These are phyloP conservation scores for Secale cereale DNA, from an alignment of 176 grass and related monocot genomes.

Conservation along the genomic window DNA sequence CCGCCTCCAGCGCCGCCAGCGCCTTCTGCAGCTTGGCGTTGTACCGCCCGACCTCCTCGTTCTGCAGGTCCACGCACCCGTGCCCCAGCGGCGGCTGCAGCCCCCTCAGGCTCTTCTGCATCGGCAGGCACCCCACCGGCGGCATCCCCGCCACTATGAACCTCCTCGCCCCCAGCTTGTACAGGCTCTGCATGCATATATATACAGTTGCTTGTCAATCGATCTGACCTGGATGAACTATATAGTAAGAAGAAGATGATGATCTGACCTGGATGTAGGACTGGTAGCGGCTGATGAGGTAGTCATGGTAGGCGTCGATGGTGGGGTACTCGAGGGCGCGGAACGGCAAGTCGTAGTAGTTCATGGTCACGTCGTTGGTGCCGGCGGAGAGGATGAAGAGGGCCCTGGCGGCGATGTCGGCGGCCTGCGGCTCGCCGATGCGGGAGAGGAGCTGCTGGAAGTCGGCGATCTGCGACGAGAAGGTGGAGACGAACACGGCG, in stretches of 20 bases:
- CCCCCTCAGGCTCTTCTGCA: constrained; percentile 14
- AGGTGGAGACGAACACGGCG: constrained; percentile 22
- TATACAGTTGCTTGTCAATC: background rate
- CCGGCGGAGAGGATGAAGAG: constrained; percentile 49
- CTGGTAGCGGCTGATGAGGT: constrained; percentile 41
- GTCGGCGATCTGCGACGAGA: constrained; percentile 41
- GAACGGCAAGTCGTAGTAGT: constrained; percentile 31
- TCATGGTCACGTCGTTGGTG: constrained; percentile 62
- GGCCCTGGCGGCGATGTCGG: constrained; percentile 33
- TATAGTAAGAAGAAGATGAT: background rate
- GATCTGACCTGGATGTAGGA: constrained; percentile 35
- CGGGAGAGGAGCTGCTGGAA: constrained; percentile 34
- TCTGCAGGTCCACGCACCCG: constrained; percentile 28
- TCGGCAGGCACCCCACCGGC: constrained; percentile 60
- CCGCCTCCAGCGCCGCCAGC: constrained; percentile 19
- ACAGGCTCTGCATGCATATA: constrained; percentile 34
- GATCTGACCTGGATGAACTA: constrained; percentile 34
- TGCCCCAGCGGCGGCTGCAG: background rate
- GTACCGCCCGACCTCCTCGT: constrained; percentile 27
- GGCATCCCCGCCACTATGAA: constrained; percentile 49
- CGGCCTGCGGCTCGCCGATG: constrained; percentile 28
- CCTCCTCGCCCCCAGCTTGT: constrained; percentile 32
- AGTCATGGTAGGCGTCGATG: constrained; percentile 37
- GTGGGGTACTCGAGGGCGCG: constrained; percentile 15
- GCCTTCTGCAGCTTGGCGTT: constrained; percentile 32